Percentiles rank a stretch among this genome's conserved stretches.
phyloP scores from a whole-genome alignment of 2,329 filamentous ascomycete genomes.

The Claviceps sp. region DNA sequence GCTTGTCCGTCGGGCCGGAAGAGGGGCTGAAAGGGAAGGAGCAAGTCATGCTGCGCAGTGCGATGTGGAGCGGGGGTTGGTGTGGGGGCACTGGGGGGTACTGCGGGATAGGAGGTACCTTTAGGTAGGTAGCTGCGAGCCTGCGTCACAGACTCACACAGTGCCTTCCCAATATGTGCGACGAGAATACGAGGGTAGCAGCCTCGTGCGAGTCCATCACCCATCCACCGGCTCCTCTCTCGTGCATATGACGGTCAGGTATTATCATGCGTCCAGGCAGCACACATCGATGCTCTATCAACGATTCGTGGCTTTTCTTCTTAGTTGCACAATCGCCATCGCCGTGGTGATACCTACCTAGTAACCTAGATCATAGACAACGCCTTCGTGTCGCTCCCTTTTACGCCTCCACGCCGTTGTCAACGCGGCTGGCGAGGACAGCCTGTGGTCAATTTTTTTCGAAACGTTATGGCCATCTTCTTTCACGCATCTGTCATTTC shows the following conservation, averaged over 20 bases:
- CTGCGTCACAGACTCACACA: background rate
- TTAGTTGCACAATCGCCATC: background rate
- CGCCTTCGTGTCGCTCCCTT: background rate
- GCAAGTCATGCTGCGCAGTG: too few relatives aligned
- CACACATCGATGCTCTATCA: background rate
- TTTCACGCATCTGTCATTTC: too few relatives aligned
- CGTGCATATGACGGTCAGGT: background rate
- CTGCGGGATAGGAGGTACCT: too few relatives aligned
- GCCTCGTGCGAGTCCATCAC: background rate
- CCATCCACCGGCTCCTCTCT: background rate
- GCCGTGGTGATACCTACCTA: background rate
- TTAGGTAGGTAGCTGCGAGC: too few relatives aligned
- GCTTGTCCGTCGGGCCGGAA: too few relatives aligned
- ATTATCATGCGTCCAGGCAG: background rate
- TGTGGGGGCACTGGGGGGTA: too few relatives aligned
- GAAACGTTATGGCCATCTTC: too few relatives aligned
- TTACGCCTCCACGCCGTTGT: background rate
- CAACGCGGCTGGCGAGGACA: too few relatives aligned
- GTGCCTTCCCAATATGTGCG: slow-evolving; percentile 3
- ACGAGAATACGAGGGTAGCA: slow-evolving; percentile 3
- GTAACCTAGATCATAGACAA: too few relatives aligned
- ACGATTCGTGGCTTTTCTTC: background rate
- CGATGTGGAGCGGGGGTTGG: too few relatives aligned
- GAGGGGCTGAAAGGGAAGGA: too few relatives aligned
- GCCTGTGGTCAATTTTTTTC: too few relatives aligned